Evolutionary conservation across 2,329 filamentous ascomycete species (phyloP).

Genomic region (Knufia petricola): DNA sequence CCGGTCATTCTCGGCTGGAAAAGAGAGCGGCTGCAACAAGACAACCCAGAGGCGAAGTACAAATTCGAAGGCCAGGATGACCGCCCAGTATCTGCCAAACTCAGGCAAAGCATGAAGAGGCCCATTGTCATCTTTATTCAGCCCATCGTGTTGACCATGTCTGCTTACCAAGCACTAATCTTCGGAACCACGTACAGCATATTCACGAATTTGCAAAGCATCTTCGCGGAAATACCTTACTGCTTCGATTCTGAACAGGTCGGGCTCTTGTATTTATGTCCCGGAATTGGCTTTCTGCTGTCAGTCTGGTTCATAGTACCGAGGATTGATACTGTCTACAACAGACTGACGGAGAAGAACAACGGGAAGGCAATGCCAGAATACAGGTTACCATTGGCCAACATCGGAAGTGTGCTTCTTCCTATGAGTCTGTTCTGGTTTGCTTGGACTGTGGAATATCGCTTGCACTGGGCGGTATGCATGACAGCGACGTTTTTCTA

Average conservation of each 20-base stretch:
- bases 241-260: conserved; percentile 43
- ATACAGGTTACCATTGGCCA: conserved; percentile 44
- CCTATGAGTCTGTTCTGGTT: conserved; percentile 39
- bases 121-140: conserved; percentile 36
- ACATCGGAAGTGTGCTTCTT: conserved; percentile 34
- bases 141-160: conserved; percentile 8
- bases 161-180: conserved; percentile 5
- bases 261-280: conserved; percentile 50
- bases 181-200: conserved; percentile 7
- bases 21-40: conserved; percentile 43
- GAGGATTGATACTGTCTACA: conserved; percentile 36
- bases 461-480: conserved; percentile 37
- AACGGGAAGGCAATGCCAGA: conserved; percentile 35
- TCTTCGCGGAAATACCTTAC: conserved; percentile 34
- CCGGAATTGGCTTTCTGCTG: conserved; percentile 48
- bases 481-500: conserved; percentile 37
- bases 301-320: conserved; percentile 38
- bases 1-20: conserved; percentile 47
- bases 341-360: conserved; percentile 22
- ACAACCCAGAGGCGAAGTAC: conserved; percentile 17
- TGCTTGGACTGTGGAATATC: conserved; percentile 38
- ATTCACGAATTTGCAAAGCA: conserved; percentile 7
- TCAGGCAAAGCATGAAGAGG: conserved; percentile 36
- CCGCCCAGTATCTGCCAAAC: conserved; percentile 19
- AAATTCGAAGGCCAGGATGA: conserved; percentile 17